These are phyloP conservation scores for Geotrichum klebahnii DNA, from an alignment of 1,139 yeast species.

Conservation along the genomic window DNA sequence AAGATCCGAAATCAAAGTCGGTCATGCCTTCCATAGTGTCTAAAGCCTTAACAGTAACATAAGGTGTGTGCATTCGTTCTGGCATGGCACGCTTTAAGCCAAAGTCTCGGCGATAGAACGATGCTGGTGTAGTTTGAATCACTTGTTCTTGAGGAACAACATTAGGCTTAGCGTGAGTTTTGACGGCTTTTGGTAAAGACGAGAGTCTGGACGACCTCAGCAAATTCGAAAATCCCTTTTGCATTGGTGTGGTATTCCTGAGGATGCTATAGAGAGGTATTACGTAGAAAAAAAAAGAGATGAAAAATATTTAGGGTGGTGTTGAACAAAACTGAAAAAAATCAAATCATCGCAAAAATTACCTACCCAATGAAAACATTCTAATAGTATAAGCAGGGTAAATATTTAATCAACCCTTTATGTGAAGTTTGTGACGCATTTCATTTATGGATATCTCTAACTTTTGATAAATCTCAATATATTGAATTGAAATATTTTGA, in stretches of 20 bases:
- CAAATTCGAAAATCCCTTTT: conserved; percentile 24
- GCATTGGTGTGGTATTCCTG: conserved; percentile 4
- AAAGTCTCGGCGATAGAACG: conserved; percentile 56
- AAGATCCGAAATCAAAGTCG: conserved; percentile 49
- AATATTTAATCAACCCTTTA: no score
- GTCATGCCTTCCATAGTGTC: conserved; percentile 54
- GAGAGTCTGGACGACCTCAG: conserved; percentile 36
- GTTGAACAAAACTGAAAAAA: no score
- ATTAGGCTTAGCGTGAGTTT: conserved; percentile 24
- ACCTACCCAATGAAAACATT: conserved; percentile 5
- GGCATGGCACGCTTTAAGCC: conserved; percentile 62
- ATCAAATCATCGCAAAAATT: no score
- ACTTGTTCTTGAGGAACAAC: conserved; percentile 53
- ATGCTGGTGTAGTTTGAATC: conserved; percentile 54
- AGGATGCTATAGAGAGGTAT: background rate
- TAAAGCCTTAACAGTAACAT: conserved; percentile 48
- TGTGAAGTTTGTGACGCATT: conserved; percentile 3
- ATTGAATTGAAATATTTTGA: no score
- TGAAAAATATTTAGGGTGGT: no score
- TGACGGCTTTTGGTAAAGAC: conserved; percentile 27
- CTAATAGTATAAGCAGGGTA: background rate
- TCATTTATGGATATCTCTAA: no score
- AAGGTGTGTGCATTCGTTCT: conserved; percentile 45
- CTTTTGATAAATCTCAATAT: no score
- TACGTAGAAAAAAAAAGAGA: conserved; percentile 2